Base-by-base conservation (phyloP, 2,329 filamentous ascomycete genomes). In the Xylaria sp. region DNA sequence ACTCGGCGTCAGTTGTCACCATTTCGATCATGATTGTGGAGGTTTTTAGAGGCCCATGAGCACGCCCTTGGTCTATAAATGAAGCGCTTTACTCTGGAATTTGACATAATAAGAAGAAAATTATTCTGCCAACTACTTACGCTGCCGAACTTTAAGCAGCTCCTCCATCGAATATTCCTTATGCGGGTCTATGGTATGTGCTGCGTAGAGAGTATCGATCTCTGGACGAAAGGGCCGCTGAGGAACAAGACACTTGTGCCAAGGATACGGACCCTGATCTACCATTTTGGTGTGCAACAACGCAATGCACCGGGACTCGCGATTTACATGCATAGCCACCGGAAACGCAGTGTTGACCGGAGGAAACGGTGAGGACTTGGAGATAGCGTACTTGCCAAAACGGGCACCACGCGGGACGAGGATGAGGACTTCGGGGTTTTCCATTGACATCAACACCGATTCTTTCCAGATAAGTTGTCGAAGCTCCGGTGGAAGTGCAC, bases 401-500 rank as follows among this genome's bases (percentile, higher is more conserved):
- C n/a, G 36, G 11, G 15, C 20, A 3, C 0, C 2, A 15, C 4
- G 4, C 31, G 63, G 56, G 26, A 38, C 36, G n/a, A 71, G 46
- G n/a, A 70, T 60, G 36, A 68, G 49, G 17, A 73, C n/a, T 44
- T 72, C 70, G 2, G 68, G 64, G 5, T 40, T 46, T n/a, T 68
- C 42, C 54, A 53, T 63, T 1, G 63, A 60, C 6, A 17, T 9
- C 15, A 67, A 60, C 4, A 70, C 36, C 4, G 70, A 62, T 15
- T 62, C 57, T 28, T 63, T 59, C 71, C 71, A 73, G 40, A 74
- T 71, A 23, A 73, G 59, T 9, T 57, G 28, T 20, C 73, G 65
- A n/a, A 74, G 58, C 62, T 74, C 71, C 2, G 57, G 40, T 36
- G 72, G 69, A 1, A 74, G 58, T 7, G 11, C 38, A 38, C 13